Percentiles rank a stretch among this genome's conserved stretches.
These are phyloP conservation scores for Solanum paucissectum DNA, from an alignment of 257 asterid species.

Conservation along the genomic window DNA sequence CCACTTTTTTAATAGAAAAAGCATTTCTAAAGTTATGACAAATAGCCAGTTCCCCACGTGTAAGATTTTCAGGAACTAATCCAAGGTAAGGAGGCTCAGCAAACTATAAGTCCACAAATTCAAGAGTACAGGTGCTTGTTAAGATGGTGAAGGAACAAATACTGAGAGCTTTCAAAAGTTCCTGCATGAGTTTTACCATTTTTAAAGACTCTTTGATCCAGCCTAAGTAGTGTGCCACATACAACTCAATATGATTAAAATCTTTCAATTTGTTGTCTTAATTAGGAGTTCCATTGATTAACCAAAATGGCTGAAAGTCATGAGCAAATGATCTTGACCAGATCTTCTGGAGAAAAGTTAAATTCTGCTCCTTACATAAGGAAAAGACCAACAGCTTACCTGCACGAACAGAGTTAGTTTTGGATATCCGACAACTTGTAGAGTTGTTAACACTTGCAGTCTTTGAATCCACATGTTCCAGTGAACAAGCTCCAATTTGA, in stretches of 20 bases:
- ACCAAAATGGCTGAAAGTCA: not conserved
- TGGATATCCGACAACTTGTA: slow-evolving; percentile 12
- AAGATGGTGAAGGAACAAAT: not conserved
- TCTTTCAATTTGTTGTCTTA: not conserved
- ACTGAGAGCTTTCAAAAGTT: not conserved
- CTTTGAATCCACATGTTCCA: slow-evolving; percentile 14
- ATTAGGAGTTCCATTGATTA: not conserved
- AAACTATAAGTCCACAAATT: not conserved
- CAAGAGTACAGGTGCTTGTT: not conserved
- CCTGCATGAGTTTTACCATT: not conserved
- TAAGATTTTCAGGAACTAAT: not conserved
- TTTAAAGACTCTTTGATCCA: not conserved
- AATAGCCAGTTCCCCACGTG: not conserved
- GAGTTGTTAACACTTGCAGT: slow-evolving; percentile 16
- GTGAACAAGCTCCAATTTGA: slow-evolving; percentile 19
- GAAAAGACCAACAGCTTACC: slow-evolving; percentile 35
- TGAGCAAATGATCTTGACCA: not conserved
- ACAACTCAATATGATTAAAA: not conserved
- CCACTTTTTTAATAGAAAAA: not conserved
- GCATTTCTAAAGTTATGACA: not conserved
- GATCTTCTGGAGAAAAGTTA: not conserved
- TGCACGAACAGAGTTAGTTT: slow-evolving; percentile 50
- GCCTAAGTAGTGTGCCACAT: not conserved
- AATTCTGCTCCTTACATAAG: not conserved
- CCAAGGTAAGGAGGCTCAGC: not conserved